Conservation (phyloP, 306 rosid species). For the Trifolium repens region DNA sequence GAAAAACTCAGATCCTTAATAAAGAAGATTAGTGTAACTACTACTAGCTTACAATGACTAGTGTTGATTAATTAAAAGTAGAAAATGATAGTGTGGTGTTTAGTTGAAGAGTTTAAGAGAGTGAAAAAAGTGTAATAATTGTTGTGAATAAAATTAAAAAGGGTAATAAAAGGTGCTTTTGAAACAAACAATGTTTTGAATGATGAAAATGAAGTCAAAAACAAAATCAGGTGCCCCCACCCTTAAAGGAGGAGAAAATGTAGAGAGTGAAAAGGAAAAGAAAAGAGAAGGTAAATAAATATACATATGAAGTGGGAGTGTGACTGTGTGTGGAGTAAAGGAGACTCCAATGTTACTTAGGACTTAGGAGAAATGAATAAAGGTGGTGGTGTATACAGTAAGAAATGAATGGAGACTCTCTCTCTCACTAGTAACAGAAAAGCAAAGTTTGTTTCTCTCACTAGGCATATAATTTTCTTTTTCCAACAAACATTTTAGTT, state of each 20-base stretch:
- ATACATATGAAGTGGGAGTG: constrained; percentile 1
- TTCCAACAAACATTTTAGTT: constrained; percentile 39
- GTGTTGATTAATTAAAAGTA: not conserved
- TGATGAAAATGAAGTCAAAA: constrained; percentile 48
- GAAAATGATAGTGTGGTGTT: constrained; percentile 45
- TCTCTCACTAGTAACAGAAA: not conserved
- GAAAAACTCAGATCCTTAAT: constrained; percentile 54
- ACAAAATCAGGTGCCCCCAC: constrained; percentile 52
- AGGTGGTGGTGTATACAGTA: not conserved
- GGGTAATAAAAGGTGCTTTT: no score
- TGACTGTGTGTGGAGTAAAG: constrained; percentile 47
- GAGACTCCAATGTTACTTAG: constrained; percentile 38
- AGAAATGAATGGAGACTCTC: constrained; percentile 41
- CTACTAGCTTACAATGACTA: constrained; percentile 39
- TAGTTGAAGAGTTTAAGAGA: constrained; percentile 12
- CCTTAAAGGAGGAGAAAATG: constrained; percentile 25
- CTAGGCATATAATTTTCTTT: not conserved
- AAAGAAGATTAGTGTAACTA: constrained; percentile 15
- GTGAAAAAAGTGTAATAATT: constrained; percentile 45
- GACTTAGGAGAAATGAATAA: not conserved
- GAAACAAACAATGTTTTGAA: no score
- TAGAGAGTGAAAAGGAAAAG: constrained; percentile 3
- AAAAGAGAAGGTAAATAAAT: no score
- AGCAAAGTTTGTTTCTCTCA: constrained; percentile 25
- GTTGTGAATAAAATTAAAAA: constrained; percentile 33